Base-by-base conservation (phyloP, 768 basidiomycete species). In the Lactarius hatsudake region DNA sequence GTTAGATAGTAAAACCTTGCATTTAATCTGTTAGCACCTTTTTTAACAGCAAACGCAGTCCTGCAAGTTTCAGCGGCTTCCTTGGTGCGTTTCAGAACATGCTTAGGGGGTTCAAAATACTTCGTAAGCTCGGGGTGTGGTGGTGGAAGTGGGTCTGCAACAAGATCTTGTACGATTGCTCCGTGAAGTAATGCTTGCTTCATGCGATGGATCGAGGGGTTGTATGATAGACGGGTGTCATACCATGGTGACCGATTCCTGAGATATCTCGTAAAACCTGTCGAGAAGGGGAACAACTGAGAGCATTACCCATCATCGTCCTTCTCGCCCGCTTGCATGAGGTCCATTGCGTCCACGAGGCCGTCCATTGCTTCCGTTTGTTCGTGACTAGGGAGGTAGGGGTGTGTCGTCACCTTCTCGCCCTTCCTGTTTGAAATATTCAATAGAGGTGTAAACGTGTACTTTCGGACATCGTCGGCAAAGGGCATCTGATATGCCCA, bases 111-210 rank as follows among this genome's bases (percentile, higher is more conserved):
- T 13, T 93, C 80, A 71, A 97, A 88, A 76, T 91, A 98, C 73
- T 90, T 94, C 34, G 84, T 79, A 1, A 97, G 81, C 63, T 93
- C 92, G 2, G 88, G 89, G 76, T 97, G 94, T 1, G 93, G 91
- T 2, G 92, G 91, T 1, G 91, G 88, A 10, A 96, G 82, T 0
- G 94, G 93, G 63, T 93, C 81, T 8, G 81, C 81, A 26, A 81
- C 76, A n/a, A 96, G 76, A 74, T 97, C 91, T 2, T 84, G 78
- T 23, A 90, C 87, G 12, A 93, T 82, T 2, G 94, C 94, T 60
- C 84, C 84, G 73, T 97, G 96, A 77, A 96, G 93, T 72, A 94
- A 86, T 15, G 95, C 95, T 79, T 97, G 94, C 75, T 96, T 96
- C 64, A 89, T 83, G 61, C 96, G 88, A 73, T 99, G 96, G 38